Conservation (phyloP, 805 yeast species). For the Kodamaea sagamina region DNA sequence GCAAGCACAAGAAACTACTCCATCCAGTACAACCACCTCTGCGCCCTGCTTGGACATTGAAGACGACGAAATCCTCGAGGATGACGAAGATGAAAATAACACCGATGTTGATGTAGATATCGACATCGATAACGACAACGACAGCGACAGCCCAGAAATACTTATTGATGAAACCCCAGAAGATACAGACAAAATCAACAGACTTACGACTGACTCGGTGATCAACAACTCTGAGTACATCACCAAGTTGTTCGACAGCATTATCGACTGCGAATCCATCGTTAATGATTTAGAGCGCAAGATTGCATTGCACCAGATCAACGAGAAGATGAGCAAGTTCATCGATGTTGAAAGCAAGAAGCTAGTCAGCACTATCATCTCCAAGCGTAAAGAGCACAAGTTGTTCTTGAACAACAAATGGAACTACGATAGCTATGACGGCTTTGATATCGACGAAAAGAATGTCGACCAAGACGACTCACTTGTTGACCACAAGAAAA, state of each 20-base stretch:
- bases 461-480: conserved; percentile 40
- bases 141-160: conserved; percentile 14
- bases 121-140: conserved; percentile 26
- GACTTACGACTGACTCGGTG: conserved; percentile 1
- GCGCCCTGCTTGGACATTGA: conserved; percentile 15
- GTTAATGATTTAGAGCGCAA: conserved; percentile 37
- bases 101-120: conserved; percentile 29
- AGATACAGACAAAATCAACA: conserved; percentile 10
- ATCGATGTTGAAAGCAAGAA: conserved; percentile 36
- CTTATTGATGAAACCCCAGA: conserved; percentile 14
- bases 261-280: conserved; percentile 37
- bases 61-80: conserved; percentile 28
- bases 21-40: too few relatives aligned
- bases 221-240: conserved; percentile 22
- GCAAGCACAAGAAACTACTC: too few relatives aligned
- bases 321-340: conserved; percentile 32
- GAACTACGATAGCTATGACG: conserved; percentile 42
- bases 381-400: conserved; percentile 35
- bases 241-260: conserved; percentile 33
- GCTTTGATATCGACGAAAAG: conserved; percentile 42
- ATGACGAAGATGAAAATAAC: conserved; percentile 30
- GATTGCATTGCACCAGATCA: conserved; percentile 33
- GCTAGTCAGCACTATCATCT: conserved; percentile 34
- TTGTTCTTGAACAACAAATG: conserved; percentile 34
- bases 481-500: conserved; percentile 46